Conservation (phyloP, 108 stramenopile species). For the Skeletonema grethae region DNA sequence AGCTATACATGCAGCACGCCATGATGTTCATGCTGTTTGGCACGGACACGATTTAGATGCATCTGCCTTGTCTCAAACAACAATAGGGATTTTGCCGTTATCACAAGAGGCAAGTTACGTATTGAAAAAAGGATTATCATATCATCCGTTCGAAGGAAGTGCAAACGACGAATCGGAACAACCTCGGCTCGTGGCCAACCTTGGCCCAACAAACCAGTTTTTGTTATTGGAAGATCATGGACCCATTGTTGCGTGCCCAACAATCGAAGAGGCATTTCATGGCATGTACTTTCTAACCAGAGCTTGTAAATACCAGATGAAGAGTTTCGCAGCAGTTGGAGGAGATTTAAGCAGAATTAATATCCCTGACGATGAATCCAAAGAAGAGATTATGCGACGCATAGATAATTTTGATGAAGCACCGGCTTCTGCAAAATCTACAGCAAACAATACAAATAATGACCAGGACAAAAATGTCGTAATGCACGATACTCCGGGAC, state of each 20-base stretch:
- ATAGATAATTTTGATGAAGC: constrained; percentile 50
- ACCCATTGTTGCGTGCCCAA: constrained; percentile 47
- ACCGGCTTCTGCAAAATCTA: no score
- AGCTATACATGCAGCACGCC: constrained; percentile 37
- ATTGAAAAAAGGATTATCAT: constrained; percentile 46
- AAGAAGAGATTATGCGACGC: constrained; percentile 34
- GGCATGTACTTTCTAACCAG: constrained; percentile 51
- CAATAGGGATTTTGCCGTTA: constrained; percentile 43
- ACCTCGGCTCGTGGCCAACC: constrained; percentile 41
- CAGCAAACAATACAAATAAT: no score
- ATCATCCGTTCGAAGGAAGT: constrained; percentile 46
- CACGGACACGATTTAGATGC: constrained; percentile 51
- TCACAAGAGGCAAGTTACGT: constrained; percentile 51
- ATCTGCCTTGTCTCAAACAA: constrained; percentile 42
- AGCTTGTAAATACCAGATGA: constrained; percentile 47
- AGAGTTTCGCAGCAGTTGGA: constrained; percentile 34
- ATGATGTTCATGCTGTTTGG: constrained; percentile 50
- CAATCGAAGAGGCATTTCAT: constrained; percentile 45
- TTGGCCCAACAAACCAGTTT: constrained; percentile 48
- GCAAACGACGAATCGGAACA: constrained; percentile 39
- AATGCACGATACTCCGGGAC: constrained; percentile 8
- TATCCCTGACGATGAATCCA: constrained; percentile 28
- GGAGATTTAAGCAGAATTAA: constrained; percentile 43
- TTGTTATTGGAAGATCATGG: constrained; percentile 51
- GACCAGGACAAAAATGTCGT: no score